These are phyloP conservation scores for Platanthera zijinensis DNA, from an alignment of 106 monocot genomes.

Conservation along the genomic window DNA sequence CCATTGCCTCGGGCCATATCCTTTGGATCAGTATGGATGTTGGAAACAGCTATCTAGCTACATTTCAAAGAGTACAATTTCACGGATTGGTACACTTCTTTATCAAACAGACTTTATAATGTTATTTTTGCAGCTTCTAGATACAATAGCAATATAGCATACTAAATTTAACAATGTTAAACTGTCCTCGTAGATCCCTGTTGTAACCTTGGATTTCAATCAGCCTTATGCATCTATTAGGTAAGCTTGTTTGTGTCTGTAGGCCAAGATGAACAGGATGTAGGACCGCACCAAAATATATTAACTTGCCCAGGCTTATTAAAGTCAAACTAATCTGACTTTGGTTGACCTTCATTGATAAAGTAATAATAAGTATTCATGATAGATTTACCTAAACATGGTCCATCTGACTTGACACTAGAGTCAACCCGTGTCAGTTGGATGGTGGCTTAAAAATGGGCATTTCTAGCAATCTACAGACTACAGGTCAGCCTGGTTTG, in stretches of 20 bases:
- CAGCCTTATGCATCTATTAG: not conserved
- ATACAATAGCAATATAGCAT: not conserved
- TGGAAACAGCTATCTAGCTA: slow-evolving; percentile 80
- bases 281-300: not conserved
- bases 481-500: not conserved
- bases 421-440: not conserved
- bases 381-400: not conserved
- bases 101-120: not conserved
- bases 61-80: slow-evolving; percentile 56
- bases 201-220: not conserved
- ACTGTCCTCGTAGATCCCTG: not conserved
- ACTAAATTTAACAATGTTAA: not conserved
- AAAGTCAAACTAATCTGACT: not conserved
- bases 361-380: not conserved
- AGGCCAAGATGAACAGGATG: not conserved
- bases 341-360: not conserved
- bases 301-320: not conserved
- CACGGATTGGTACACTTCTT: slow-evolving; percentile 49
- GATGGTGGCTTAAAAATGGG: not conserved
- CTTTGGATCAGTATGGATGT: slow-evolving; percentile 54
- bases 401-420: not conserved
- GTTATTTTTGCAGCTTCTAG: not conserved
- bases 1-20: slow-evolving; percentile 71
- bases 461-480: not conserved
- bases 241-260: not conserved